Base-by-base conservation (phyloP, 495 filamentous ascomycete genomes). In the Amniculicola lignicola region DNA sequence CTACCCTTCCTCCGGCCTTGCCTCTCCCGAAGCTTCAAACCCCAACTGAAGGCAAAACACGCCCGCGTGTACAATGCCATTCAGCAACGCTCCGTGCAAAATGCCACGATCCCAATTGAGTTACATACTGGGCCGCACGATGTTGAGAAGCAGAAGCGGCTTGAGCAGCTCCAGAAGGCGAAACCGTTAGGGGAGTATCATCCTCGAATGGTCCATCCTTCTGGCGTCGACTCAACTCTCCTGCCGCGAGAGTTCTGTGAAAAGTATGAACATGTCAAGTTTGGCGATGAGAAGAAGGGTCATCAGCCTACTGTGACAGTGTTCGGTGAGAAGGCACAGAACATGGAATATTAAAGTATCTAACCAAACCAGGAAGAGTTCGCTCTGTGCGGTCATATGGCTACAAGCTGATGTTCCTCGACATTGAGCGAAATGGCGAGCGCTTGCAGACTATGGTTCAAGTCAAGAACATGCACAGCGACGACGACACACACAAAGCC, bases 321-420 rank as follows among this genome's bases (percentile, higher is more conserved):
- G 5, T 51, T 61, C 27, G 58, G 63, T 66, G 63, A 22, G 45
- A 5, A n/a, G 33, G 1, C 14, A 45, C 15, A 28, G 36, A 4
- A 12, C 4, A 29, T 15, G 9, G 7, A 19, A 16, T 28, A 29
- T 61, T 49, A 31, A 25, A 9, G 29, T 23, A 45, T 7, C 59
- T 80, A 44, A 68, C 42, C 10, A 51, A 22, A 39, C 7, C 46
- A 88, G 85, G 85, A 74, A 86, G 85, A 67, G 75, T 89, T 58
- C 75, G 68, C 70, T 78, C 77, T 41, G 73, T 74, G 62, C 81
- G 80, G 67, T 74, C 72, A 54, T 75, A 77, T 45, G 83, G 79
- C 51, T 82, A 78, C 63, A 88, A 86, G 72, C 82, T 98, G 67
- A 76, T 87, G 37, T 98, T 98, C 70, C 71, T 96, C 60, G 86